Evolutionary conservation across 1,139 yeast genomes (phyloP).

Genomic region (Candida tropicalis): DNA sequence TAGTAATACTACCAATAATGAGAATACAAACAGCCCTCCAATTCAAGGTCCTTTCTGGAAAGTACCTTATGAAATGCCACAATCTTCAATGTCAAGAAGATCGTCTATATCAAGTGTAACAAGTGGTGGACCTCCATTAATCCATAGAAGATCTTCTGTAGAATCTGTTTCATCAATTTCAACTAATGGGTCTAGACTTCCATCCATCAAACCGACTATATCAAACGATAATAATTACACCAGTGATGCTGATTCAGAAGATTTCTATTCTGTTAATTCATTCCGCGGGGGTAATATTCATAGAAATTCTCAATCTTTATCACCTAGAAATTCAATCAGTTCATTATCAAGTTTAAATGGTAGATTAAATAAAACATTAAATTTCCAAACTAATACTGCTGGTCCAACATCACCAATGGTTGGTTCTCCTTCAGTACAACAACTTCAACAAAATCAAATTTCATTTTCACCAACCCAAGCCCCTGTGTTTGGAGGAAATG

Average conservation of each 20-base stretch:
- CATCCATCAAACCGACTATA: slow-evolving; percentile 31
- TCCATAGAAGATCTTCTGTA: slow-evolving; percentile 17
- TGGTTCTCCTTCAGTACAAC: slow-evolving; percentile 13
- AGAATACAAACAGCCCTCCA: slow-evolving; percentile 32
- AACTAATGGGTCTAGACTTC: slow-evolving; percentile 35
- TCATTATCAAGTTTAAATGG: slow-evolving; percentile 51
- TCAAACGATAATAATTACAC: slow-evolving; percentile 21
- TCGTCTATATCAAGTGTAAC: slow-evolving; percentile 31
- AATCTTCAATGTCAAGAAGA: slow-evolving; percentile 26
- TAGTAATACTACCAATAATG: background rate
- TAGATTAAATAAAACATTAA: slow-evolving; percentile 34
- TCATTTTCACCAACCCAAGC: slow-evolving; percentile 9
- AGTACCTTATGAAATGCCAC: slow-evolving; percentile 54
- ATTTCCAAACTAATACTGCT: slow-evolving; percentile 14
- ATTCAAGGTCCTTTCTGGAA: slow-evolving; percentile 54
- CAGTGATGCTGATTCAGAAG: slow-evolving; percentile 44
- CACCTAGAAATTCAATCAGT: slow-evolving; percentile 51
- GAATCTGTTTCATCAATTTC: slow-evolving; percentile 26
- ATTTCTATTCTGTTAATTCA: slow-evolving; percentile 35
- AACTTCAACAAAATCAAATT: slow-evolving; percentile 9
- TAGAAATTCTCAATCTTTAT: slow-evolving; percentile 30
- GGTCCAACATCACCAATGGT: slow-evolving; percentile 15
- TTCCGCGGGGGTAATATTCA: slow-evolving; percentile 33
- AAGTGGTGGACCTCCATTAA: slow-evolving; percentile 10
- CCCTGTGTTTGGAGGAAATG: slow-evolving; percentile 7